Evolutionary conservation across 805 yeast genomes (phyloP).

Genomic region (Pichia occidentalis): DNA sequence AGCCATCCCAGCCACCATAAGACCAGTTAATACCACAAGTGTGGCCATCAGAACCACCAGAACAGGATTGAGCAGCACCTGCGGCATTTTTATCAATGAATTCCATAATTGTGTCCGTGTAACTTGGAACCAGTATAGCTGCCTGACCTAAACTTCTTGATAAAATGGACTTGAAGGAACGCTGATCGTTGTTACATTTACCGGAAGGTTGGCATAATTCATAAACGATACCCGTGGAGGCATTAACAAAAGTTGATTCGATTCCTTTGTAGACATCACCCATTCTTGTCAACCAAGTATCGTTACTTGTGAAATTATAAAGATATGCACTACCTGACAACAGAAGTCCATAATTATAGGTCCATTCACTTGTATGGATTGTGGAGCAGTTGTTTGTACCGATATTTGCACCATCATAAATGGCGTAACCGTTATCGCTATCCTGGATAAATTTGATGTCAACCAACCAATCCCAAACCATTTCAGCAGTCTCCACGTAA

Average conservation of each 20-base stretch:
- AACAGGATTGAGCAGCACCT: conserved; percentile 74
- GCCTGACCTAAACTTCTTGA: conserved; percentile 59
- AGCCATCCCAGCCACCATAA: conserved; percentile 51
- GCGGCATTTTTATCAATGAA: conserved; percentile 38
- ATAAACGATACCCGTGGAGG: conserved; percentile 40
- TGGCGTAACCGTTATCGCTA: conserved; percentile 30
- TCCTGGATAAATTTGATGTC: conserved; percentile 20
- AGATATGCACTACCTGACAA: conserved; percentile 65
- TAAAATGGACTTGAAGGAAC: conserved; percentile 67
- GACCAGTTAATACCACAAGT: conserved; percentile 83
- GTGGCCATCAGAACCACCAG: conserved; percentile 79
- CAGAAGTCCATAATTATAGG: conserved; percentile 64
- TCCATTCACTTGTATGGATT: conserved; percentile 51
- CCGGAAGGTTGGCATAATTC: conserved; percentile 54
- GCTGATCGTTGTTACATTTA: conserved; percentile 66
- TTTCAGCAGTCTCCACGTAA: conserved; percentile 67
- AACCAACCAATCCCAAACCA: conserved; percentile 62
- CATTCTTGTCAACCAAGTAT: conserved; percentile 36
- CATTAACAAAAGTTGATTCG: conserved; percentile 37
- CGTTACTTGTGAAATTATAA: conserved; percentile 52
- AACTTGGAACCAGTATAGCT: conserved; percentile 45
- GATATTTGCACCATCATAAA: conserved; percentile 56
- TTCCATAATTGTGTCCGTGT: conserved; percentile 34
- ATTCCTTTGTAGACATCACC: conserved; percentile 34
- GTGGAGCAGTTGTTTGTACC: conserved; percentile 39